A percentile compares a stretch with the other conserved stretches of the same genome.
Evolutionary conservation across 257 asterid species (phyloP).

Genomic region (Cruciata laevipes): DNA sequence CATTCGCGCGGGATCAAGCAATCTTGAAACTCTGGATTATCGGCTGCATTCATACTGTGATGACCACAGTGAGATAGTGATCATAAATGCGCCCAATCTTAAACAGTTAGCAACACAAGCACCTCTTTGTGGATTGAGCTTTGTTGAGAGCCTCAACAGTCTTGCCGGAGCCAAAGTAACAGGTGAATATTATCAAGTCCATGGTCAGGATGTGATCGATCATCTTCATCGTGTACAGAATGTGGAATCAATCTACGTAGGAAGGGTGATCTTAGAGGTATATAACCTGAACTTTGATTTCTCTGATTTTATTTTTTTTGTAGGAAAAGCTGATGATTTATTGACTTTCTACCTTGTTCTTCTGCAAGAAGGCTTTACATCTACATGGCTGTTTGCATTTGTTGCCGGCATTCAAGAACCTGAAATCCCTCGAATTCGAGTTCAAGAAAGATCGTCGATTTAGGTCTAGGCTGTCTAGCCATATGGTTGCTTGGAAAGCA

Average conservation of each 20-base stretch:
- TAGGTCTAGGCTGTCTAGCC: neutral
- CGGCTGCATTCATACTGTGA: neutral
- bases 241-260: neutral
- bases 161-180: slow-evolving; percentile 2
- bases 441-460: neutral
- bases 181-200: neutral
- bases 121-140: neutral
- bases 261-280: slow-evolving; percentile 3
- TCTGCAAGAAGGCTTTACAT: neutral
- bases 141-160: neutral
- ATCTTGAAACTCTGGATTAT: slow-evolving; percentile 1
- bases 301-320: neutral
- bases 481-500: neutral
- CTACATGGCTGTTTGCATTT: neutral
- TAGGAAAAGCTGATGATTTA: neutral
- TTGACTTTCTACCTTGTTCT: no score
- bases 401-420: neutral
- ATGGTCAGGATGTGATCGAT: neutral
- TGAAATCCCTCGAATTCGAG: neutral
- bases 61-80: neutral
- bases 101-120: neutral
- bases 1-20: neutral
- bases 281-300: neutral
- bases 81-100: slow-evolving; percentile 2
- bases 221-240: neutral